Percentiles rank a stretch among this genome's conserved stretches.
Evolutionary conservation across 2,329 filamentous ascomycete genomes (phyloP).

Genomic region (Cladosporium sp.): DNA sequence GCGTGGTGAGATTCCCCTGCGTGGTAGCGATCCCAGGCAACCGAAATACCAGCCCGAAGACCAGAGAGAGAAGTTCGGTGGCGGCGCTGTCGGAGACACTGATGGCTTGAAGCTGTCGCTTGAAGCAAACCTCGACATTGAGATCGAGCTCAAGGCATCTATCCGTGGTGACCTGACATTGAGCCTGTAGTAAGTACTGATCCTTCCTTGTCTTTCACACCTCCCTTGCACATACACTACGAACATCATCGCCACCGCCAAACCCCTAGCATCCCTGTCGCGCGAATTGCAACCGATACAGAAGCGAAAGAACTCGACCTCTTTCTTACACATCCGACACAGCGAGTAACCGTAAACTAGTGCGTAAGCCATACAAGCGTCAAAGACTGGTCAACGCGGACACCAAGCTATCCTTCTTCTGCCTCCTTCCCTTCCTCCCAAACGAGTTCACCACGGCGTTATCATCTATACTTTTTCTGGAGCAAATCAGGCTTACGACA

Average conservation of each 20-base stretch:
- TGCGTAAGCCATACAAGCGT: slow-evolving; percentile 2
- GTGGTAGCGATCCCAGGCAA: slow-evolving; percentile 49
- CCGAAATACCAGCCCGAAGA: slow-evolving; percentile 34
- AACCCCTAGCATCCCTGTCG: background rate
- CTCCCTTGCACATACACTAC: background rate
- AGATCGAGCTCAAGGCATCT: slow-evolving; percentile 79
- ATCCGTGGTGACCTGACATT: slow-evolving; percentile 81
- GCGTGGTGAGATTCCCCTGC: slow-evolving; percentile 53
- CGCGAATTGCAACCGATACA: background rate
- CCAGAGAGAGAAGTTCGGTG: slow-evolving; percentile 1
- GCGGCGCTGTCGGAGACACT: slow-evolving; percentile 35
- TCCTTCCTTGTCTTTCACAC: background rate
- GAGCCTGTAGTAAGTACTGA: slow-evolving; percentile 63
- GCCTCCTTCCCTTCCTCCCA: background rate
- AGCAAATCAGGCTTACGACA: background rate
- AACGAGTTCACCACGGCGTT: background rate
- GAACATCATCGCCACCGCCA: background rate
- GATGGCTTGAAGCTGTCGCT: slow-evolving; percentile 69
- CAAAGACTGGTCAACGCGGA: background rate
- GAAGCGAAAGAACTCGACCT: background rate
- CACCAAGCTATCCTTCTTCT: background rate
- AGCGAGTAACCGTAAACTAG: slow-evolving; percentile 13
- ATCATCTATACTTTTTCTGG: background rate
- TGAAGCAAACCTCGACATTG: slow-evolving; percentile 75
- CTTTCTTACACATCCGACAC: slow-evolving; percentile 11